These are phyloP conservation scores for Lactifluus hygrophoroides DNA, from an alignment of 768 basidiomycete genomes.

Conservation along the genomic window DNA sequence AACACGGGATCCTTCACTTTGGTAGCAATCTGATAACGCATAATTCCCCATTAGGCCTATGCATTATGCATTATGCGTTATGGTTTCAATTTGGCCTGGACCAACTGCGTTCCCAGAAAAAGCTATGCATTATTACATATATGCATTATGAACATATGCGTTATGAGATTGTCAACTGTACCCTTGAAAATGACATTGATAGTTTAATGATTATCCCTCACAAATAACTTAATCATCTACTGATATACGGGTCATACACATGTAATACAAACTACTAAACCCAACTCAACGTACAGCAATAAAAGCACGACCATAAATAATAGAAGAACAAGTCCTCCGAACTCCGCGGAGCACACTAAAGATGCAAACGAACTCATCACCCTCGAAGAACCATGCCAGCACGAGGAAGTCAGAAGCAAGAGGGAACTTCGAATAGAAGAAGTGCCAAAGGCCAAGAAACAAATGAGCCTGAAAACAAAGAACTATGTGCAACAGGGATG, in stretches of 20 bases:
- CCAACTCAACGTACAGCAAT: neutral
- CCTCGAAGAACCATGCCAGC: neutral
- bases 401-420: neutral
- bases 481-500: neutral
- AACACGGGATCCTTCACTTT: too few relatives aligned
- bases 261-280: neutral
- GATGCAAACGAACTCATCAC: neutral
- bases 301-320: constrained; percentile 1
- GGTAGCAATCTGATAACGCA: too few relatives aligned
- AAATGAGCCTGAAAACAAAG: neutral
- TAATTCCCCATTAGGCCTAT: too few relatives aligned
- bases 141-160: too few relatives aligned
- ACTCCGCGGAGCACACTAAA: neutral
- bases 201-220: too few relatives aligned
- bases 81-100: too few relatives aligned
- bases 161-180: too few relatives aligned
- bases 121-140: too few relatives aligned
- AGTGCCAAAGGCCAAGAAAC: neutral
- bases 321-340: neutral
- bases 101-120: too few relatives aligned
- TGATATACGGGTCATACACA: neutral
- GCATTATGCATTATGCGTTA: too few relatives aligned
- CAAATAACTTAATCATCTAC: neutral
- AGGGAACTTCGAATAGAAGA: neutral
- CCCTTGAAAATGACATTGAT: too few relatives aligned